These are phyloP conservation scores for Aspergillus homomorphus DNA, from an alignment of 495 filamentous ascomycete genomes.

Conservation along the genomic window DNA sequence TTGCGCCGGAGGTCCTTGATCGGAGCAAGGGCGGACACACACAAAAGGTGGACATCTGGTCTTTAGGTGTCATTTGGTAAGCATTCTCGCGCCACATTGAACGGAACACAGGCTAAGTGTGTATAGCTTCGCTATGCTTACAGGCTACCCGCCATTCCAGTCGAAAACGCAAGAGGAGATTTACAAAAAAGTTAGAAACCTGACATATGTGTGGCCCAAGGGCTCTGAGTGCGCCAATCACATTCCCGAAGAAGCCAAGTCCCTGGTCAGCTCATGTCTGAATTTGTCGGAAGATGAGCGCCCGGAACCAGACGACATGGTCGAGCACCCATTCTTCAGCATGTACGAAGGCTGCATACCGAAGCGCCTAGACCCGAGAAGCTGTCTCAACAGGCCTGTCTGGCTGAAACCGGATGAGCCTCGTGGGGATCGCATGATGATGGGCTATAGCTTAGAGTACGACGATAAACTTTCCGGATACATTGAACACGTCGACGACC, in stretches of 20 bases:
- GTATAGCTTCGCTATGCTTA: slow-evolving; percentile 77
- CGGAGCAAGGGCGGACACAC: slow-evolving; percentile 77
- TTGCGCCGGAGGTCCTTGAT: slow-evolving; percentile 91
- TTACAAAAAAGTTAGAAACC: slow-evolving; percentile 68
- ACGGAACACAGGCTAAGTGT: background rate
- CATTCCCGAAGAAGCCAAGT: slow-evolving; percentile 65
- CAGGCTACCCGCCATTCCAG: slow-evolving; percentile 85
- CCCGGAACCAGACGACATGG: slow-evolving; percentile 76
- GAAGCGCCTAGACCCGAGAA: slow-evolving; percentile 40
- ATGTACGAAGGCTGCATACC: slow-evolving; percentile 56
- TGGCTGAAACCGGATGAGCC: slow-evolving; percentile 46
- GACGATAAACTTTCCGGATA: slow-evolving; percentile 42
- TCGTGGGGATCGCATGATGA: slow-evolving; percentile 46
- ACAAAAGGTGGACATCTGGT: slow-evolving; percentile 95
- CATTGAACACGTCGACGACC: slow-evolving; percentile 40
- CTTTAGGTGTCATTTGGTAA: slow-evolving; percentile 92
- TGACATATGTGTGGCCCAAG: slow-evolving; percentile 76
- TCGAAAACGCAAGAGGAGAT: slow-evolving; percentile 83
- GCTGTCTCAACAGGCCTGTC: slow-evolving; percentile 39
- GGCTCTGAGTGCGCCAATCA: slow-evolving; percentile 44
- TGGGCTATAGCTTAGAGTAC: slow-evolving; percentile 44
- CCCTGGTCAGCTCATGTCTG: slow-evolving; percentile 71
- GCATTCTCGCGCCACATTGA: slow-evolving; percentile 15
- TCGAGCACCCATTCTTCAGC: slow-evolving; percentile 78
- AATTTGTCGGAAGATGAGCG: slow-evolving; percentile 68